Base-by-base conservation (phyloP, 441 rosid genomes). In the Pelargonium citronellum region DNA sequence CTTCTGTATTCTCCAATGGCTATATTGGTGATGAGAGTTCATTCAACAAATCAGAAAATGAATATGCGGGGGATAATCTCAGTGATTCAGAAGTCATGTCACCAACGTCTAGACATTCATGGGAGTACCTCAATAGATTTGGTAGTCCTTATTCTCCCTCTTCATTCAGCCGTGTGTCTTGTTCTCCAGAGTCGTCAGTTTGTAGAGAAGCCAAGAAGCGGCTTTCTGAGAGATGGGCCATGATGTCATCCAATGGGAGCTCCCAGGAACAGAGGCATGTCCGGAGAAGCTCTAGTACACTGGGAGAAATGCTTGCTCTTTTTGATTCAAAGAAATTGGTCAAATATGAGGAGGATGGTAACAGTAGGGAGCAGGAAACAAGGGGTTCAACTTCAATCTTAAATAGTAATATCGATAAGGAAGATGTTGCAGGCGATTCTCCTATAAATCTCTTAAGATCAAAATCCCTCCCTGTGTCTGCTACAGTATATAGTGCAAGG, bases 231-330 rank as follows among this genome's bases (percentile, higher is more conserved):
- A 87, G 99, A 82, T 95, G 97, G 99, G 91, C 96, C 51, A 81
- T 86, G 84, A 90, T 90, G 95, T 69, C 96, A 67, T 84, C 85
- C 64, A 77, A 77, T 65, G 83, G 88, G 73, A 82, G 76, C 72
- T 73, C 75, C 67, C 87, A 79, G 76, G 90, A 86, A 60, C 88
- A 83, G 51, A 90, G 86, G 69, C 81, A 68, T 67, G 67, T 80
- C 41, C 71, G 80, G 66, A 84, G 85, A 83, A 85, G 87, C 81
- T 95, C 99, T n/a, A 89, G 91, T 72, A 90, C 99, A 44, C 77
- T 91, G 83, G 99, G 97, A 20, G 97, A 95, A 82, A 95, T 95
- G 99, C 97, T 91, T 78, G 89, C 96, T 3, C 87, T 95, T 69
- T 87, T 92, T 37, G 96, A 95, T 79, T 66, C 82, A 20, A 89